phyloP scores from a whole-genome alignment of 2,329 filamentous ascomycete genomes.

The Alternaria sp. region DNA sequence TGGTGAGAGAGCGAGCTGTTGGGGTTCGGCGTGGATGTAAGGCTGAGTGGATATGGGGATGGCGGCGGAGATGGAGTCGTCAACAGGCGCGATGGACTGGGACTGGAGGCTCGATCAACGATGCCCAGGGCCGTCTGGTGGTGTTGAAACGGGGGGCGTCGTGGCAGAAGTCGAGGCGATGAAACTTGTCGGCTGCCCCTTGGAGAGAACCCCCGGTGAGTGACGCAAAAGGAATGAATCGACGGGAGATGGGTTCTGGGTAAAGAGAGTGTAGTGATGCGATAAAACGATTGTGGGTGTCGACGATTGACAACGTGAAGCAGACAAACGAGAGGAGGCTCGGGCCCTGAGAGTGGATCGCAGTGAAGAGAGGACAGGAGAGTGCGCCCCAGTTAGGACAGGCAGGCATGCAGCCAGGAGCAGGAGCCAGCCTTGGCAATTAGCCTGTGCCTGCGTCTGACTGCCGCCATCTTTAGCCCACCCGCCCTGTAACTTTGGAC shows the following conservation, averaged over 20 bases:
- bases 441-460: constrained; percentile 9
- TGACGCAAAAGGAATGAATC: constrained; percentile 38
- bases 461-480: background rate
- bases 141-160: constrained; percentile 47
- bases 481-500: constrained; percentile 1
- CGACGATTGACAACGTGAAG: constrained; percentile 26
- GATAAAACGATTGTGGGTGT: constrained; percentile 36
- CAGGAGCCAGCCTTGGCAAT: constrained; percentile 15
- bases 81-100: constrained; percentile 1
- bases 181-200: constrained; percentile 31
- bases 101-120: constrained; percentile 17
- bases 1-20: constrained; percentile 5
- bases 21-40: background rate
- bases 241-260: constrained; percentile 8
- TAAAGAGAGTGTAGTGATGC: constrained; percentile 11
- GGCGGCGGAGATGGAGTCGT: constrained; percentile 1
- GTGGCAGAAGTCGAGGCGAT: constrained; percentile 25
- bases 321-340: constrained; percentile 30
- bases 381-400: constrained; percentile 14
- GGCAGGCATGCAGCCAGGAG: constrained; percentile 12
- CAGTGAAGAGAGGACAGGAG: constrained; percentile 18
- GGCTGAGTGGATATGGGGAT: constrained; percentile 8
- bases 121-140: constrained; percentile 10
- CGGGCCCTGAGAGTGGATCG: constrained; percentile 18
- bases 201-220: constrained; percentile 46